Conservation (phyloP, 257 asterid species). For the Marsdenia floribunda region DNA sequence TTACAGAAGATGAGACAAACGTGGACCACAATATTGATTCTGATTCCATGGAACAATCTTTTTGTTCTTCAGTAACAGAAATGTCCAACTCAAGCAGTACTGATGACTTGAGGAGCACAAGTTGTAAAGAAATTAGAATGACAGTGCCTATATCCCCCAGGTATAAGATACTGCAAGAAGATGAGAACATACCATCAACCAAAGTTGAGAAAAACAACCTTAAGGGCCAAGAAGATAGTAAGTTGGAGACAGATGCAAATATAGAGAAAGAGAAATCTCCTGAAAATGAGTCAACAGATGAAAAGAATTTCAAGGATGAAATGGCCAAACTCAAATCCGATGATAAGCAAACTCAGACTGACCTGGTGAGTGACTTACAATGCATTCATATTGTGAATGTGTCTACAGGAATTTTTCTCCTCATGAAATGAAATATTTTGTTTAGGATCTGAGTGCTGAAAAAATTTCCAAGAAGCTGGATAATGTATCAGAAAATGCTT, state of each 20-base stretch:
- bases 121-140: conserved; percentile 35
- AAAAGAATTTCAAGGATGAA: conserved; percentile 13
- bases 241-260: conserved; percentile 11
- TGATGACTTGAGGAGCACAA: conserved; percentile 39
- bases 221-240: conserved; percentile 14
- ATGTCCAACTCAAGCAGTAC: conserved; percentile 17
- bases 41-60: conserved; percentile 22
- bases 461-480: conserved; percentile 14
- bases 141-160: conserved; percentile 23
- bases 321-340: conserved; percentile 24
- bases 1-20: conserved; percentile 8
- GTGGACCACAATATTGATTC: conserved; percentile 6
- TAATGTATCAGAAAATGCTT: conserved; percentile 20
- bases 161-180: conserved; percentile 24
- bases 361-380: conserved; percentile 23
- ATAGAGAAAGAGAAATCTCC: conserved; percentile 8
- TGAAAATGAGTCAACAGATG: background rate
- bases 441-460: conserved; percentile 24
- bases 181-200: conserved; percentile 11
- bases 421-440: background rate
- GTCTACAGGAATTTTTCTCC: background rate
- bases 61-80: conserved; percentile 34
- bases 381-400: background rate
- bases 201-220: conserved; percentile 13
- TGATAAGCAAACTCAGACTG: conserved; percentile 24